These are phyloP conservation scores for Fusarium solani-melongenae DNA, from an alignment of 2,329 filamentous ascomycete genomes.

Conservation along the genomic window DNA sequence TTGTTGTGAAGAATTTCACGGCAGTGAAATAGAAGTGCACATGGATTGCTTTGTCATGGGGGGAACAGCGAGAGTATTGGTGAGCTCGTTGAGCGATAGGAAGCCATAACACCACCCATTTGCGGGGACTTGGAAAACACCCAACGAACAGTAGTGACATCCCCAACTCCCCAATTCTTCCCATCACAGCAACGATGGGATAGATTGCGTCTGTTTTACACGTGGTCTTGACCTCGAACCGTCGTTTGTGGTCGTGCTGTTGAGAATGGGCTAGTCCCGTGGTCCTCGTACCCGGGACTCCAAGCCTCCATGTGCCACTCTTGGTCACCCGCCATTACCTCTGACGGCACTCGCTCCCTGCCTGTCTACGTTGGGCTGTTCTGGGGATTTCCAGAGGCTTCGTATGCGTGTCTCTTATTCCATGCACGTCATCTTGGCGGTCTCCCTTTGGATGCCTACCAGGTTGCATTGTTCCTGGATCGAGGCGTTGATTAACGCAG, in stretches of 20 bases:
- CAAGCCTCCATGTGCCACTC: constrained; percentile 30
- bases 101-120: not conserved
- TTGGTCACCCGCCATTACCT: constrained; percentile 22
- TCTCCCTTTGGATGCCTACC: not conserved
- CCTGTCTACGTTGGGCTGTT: constrained; percentile 7
- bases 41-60: not conserved
- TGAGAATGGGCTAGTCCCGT: constrained; percentile 32
- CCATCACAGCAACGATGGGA: not conserved
- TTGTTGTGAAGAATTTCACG: not conserved
- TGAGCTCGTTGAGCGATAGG: not conserved
- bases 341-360: not conserved
- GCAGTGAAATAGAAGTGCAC: not conserved
- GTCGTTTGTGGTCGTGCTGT: constrained; percentile 20
- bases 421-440: constrained; percentile 6
- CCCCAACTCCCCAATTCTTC: not conserved
- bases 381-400: not conserved
- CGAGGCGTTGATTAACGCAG: constrained; percentile 16
- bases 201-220: constrained; percentile 10
- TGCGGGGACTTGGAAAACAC: not conserved
- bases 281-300: constrained; percentile 6
- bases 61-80: not conserved
- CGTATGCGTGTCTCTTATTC: constrained; percentile 15
- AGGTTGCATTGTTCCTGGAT: constrained; percentile 36
- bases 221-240: constrained; percentile 19
- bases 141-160: not conserved